These are phyloP conservation scores for rapeseed (Brassica napus) DNA, from an alignment of 345 rosid species.

Conservation along the genomic window DNA sequence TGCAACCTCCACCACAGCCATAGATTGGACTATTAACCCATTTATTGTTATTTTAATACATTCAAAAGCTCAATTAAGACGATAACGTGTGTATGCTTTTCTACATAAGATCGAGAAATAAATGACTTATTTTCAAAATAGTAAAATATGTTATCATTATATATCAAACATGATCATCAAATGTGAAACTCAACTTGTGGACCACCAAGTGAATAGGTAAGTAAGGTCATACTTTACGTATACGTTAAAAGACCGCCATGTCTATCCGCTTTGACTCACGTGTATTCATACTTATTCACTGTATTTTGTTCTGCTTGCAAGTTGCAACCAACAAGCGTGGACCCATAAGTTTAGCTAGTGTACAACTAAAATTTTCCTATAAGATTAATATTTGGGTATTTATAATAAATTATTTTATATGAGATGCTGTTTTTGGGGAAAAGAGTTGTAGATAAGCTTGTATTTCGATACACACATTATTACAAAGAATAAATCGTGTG, in stretches of 20 bases:
- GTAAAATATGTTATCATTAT: background rate
- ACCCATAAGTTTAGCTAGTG: slow-evolving; percentile 23
- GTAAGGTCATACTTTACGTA: background rate
- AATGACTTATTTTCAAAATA: background rate
- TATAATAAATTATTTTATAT: background rate
- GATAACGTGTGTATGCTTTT: slow-evolving; percentile 18
- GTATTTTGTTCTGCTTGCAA: background rate
- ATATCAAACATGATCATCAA: background rate
- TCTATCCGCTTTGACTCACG: slow-evolving; percentile 20
- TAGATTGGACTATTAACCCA: slow-evolving; percentile 4
- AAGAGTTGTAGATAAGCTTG: slow-evolving; percentile 18
- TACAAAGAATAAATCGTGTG: background rate
- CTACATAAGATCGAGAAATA: background rate
- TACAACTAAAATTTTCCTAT: slow-evolving; percentile 6
- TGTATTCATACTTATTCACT: slow-evolving; percentile 26
- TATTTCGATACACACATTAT: background rate
- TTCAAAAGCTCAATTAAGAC: background rate
- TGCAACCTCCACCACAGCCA: slow-evolving; percentile 23
- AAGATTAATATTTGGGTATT: background rate
- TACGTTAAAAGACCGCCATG: slow-evolving; percentile 11
- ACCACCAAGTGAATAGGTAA: slow-evolving; percentile 11
- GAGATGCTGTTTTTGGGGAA: background rate
- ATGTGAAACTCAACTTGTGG: slow-evolving; percentile 14
- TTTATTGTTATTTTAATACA: background rate
- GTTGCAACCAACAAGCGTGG: slow-evolving; percentile 10